A percentile compares a stretch with the other conserved stretches of the same genome.
These are phyloP conservation scores for Moesziomyces sp. DNA, from an alignment of 1,284 basidiomycete genomes.

Conservation along the genomic window DNA sequence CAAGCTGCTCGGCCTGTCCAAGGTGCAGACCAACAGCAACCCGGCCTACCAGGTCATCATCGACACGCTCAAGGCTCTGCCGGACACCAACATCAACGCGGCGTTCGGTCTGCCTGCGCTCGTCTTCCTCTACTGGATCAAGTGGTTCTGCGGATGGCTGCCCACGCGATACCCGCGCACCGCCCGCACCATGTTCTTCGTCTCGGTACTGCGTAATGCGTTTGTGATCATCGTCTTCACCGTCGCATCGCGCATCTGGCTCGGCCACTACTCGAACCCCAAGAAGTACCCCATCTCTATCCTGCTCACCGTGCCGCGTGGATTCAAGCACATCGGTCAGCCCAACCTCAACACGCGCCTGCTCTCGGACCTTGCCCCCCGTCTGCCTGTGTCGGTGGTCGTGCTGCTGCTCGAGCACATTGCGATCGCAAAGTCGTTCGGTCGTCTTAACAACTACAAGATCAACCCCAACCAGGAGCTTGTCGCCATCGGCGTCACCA, in stretches of 20 bases:
- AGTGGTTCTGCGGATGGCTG: conserved; percentile 75
- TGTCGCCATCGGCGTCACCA: conserved; percentile 96
- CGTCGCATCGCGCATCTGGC: conserved; percentile 68
- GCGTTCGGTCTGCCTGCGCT: conserved; percentile 88
- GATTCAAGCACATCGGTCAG: conserved; percentile 75
- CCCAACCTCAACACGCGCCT: conserved; percentile 78
- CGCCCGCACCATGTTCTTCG: conserved; percentile 73
- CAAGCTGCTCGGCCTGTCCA: conserved; percentile 60
- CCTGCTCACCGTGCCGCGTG: conserved; percentile 76
- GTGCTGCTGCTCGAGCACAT: conserved; percentile 96
- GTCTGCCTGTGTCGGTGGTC: conserved; percentile 92
- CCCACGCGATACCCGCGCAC: conserved; percentile 78
- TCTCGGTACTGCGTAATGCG: conserved; percentile 64
- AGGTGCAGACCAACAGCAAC: conserved; percentile 57
- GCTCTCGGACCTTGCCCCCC: conserved; percentile 77
- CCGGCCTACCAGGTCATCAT: conserved; percentile 88
- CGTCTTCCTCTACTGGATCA: conserved; percentile 79
- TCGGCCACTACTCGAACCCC: conserved; percentile 58
- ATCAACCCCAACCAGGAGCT: conserved; percentile 98
- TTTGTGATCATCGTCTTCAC: conserved; percentile 71
- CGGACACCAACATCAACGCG: conserved; percentile 79
- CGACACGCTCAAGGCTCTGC: conserved; percentile 86
- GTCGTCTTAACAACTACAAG: conserved; percentile 94
- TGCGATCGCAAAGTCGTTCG: conserved; percentile 91
- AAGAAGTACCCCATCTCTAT: conserved; percentile 87